Percentiles rank a stretch among this genome's conserved stretches.
These are phyloP conservation scores for Neofusicoccum kwambonambiense DNA, from an alignment of 2,329 filamentous ascomycete species.

Conservation along the genomic window DNA sequence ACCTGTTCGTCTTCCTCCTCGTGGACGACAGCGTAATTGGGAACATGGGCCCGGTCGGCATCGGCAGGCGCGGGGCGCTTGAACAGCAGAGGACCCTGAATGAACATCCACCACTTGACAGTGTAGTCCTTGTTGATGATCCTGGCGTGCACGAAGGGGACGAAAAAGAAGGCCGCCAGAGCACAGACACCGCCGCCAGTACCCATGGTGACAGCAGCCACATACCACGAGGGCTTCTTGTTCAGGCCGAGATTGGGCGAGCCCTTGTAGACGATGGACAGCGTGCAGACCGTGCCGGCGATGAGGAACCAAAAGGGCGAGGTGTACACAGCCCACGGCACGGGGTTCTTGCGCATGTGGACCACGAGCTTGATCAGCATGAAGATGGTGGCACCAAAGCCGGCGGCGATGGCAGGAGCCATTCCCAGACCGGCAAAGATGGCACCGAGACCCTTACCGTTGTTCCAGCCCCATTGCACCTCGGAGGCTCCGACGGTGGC, in stretches of 20 bases:
- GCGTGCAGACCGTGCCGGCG: constrained; percentile 69
- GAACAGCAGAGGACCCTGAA: constrained; percentile 59
- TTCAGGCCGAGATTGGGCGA: constrained; percentile 65
- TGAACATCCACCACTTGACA: constrained; percentile 62
- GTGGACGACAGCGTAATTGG: constrained; percentile 76
- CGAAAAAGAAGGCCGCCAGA: constrained; percentile 67
- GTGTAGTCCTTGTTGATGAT: constrained; percentile 68
- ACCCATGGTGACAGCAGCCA: constrained; percentile 66
- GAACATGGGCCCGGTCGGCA: constrained; percentile 58
- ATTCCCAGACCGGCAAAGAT: constrained; percentile 66
- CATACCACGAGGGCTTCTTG: constrained; percentile 67
- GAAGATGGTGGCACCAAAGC: constrained; percentile 68
- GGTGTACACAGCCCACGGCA: constrained; percentile 70
- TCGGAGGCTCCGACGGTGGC: constrained; percentile 56
- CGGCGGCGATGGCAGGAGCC: constrained; percentile 65
- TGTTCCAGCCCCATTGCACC: constrained; percentile 59
- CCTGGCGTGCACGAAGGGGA: constrained; percentile 66
- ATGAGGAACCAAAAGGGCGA: constrained; percentile 77
- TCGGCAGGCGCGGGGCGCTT: constrained; percentile 56
- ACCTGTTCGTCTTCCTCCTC: constrained; percentile 54
- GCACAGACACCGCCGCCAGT: constrained; percentile 59
- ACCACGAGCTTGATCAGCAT: constrained; percentile 70
- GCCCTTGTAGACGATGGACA: constrained; percentile 80
- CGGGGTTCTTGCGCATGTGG: constrained; percentile 68
- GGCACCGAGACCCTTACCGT: constrained; percentile 64